phyloP scores from a whole-genome alignment of 2,329 filamentous ascomycete species.

The Onygenales sp. region DNA sequence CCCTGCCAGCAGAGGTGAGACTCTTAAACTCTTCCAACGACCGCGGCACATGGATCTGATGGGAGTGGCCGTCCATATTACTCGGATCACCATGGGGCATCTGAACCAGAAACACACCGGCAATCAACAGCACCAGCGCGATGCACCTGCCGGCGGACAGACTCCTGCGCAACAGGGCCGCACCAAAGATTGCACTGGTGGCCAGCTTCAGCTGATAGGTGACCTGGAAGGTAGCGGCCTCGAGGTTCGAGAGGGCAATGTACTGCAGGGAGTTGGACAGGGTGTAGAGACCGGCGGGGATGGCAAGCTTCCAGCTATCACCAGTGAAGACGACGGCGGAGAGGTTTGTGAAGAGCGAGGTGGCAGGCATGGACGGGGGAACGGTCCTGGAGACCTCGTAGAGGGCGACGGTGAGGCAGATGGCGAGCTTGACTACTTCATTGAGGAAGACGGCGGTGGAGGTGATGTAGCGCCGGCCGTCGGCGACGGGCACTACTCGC shows the following conservation, averaged over 20 bases:
- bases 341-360: slow-evolving; percentile 70
- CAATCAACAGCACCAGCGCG: slow-evolving; percentile 65
- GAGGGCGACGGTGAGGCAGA: slow-evolving; percentile 77
- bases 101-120: slow-evolving; percentile 78
- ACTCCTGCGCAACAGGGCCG: slow-evolving; percentile 62
- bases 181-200: slow-evolving; percentile 78
- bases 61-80: slow-evolving; percentile 43
- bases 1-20: slow-evolving; percentile 32
- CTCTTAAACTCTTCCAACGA: slow-evolving; percentile 66
- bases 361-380: slow-evolving; percentile 69
- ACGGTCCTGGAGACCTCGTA: slow-evolving; percentile 75
- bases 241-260: slow-evolving; percentile 79
- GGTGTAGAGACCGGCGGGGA: slow-evolving; percentile 82
- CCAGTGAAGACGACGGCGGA: slow-evolving; percentile 73
- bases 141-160: slow-evolving; percentile 70
- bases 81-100: slow-evolving; percentile 52
- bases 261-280: slow-evolving; percentile 92
- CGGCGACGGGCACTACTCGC: slow-evolving; percentile 75
- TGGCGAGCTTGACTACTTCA: slow-evolving; percentile 79
- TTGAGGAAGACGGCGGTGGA: slow-evolving; percentile 92
- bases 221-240: slow-evolving; percentile 87
- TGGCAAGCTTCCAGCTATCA: slow-evolving; percentile 89
- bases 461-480: slow-evolving; percentile 81
- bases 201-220: slow-evolving; percentile 93
- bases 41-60: slow-evolving; percentile 61